Base-by-base conservation (phyloP, 2,329 filamentous ascomycete species). In the Aspergillus costaricaensis region DNA sequence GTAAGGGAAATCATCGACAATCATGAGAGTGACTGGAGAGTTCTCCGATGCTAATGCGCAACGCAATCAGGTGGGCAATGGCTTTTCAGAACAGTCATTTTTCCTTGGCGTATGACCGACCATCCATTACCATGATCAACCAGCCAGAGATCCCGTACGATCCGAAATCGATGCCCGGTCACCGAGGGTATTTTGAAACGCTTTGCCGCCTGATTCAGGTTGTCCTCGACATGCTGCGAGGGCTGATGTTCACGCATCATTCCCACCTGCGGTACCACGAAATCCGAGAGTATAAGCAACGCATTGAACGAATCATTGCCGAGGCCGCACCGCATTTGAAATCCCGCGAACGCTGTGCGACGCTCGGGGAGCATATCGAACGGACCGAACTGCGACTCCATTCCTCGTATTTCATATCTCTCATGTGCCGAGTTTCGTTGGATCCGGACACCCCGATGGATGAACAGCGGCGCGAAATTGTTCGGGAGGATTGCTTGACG, bases 41-140 rank as follows among this genome's bases (percentile, higher is more conserved):
- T 47, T 44, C n/a, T 62, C 27, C 15, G n/a, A 59, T 30, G 10
- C 19, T 25, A 14, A 27, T 39, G 51, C 27, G 55, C 9, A 32
- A 25, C 2, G 47, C 9, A 25, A 25, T 15, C 27, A 71, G 73
- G 73, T 87, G 85, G 85, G 80, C 82, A 15, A 78, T 87, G 62
- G 78, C 86, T 15, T 86, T 85, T 79, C 85, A 86, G 65, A 85
- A 87, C 65, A 85, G 83, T 50, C 76, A 86, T 41, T 79, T 86
- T n/a, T 86, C 84, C 15, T 82, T 87, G 47, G 85, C 84, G 1
- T 87, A 86, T 71, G 85, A 87, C 66, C 76, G 85, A 49, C 79
- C 79, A 2, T 82, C 83, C 2, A 82, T 81, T 48, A 80, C 76
- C n/a, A 82, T 82, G 52, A 80, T 82, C 38, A 77, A 78, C 54